These are phyloP conservation scores for Neoboletus magnificus DNA, from an alignment of 768 basidiomycete genomes.

Conservation along the genomic window DNA sequence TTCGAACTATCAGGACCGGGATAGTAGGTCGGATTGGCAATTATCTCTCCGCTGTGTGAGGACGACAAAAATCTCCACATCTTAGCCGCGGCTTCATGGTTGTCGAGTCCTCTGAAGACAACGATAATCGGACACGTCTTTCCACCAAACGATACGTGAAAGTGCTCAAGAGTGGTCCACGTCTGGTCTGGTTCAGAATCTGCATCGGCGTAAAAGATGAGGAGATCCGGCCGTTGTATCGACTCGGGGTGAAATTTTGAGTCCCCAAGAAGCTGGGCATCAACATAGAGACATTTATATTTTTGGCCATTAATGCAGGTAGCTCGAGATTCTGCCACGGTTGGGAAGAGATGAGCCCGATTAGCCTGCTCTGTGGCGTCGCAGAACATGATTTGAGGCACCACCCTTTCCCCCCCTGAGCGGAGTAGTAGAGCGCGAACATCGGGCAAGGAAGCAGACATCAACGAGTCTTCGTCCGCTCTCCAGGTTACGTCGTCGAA, in stretches of 20 bases:
- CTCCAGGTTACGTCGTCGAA: conserved; percentile 21
- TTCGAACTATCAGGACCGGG: conserved; percentile 9
- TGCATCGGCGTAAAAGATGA: conserved; percentile 20
- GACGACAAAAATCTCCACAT: conserved; percentile 17
- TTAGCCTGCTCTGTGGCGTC: conserved; percentile 9
- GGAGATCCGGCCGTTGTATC: conserved; percentile 17
- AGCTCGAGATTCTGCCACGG: neutral
- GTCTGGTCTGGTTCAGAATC: conserved; percentile 3
- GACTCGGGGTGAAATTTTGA: neutral
- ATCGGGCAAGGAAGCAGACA: conserved; percentile 20
- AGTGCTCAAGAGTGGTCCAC: conserved; percentile 18
- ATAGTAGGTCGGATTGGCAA: conserved; percentile 21
- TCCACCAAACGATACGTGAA: conserved; percentile 17
- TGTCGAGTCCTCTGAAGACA: conserved; percentile 20
- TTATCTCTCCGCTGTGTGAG: conserved; percentile 9
- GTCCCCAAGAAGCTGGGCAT: neutral
- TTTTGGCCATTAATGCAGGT: conserved; percentile 1
- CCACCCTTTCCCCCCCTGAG: conserved; percentile 7
- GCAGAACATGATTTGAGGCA: conserved; percentile 16
- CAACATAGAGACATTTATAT: conserved; percentile 15
- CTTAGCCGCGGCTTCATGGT: conserved; percentile 9
- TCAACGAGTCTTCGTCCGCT: conserved; percentile 14
- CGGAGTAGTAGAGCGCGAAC: conserved; percentile 16
- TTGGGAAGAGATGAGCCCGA: conserved; percentile 2
- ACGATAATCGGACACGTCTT: conserved; percentile 20